Conservation (phyloP, 192 early-diverging fungal species). For the Gaertneriomyces sp. region DNA sequence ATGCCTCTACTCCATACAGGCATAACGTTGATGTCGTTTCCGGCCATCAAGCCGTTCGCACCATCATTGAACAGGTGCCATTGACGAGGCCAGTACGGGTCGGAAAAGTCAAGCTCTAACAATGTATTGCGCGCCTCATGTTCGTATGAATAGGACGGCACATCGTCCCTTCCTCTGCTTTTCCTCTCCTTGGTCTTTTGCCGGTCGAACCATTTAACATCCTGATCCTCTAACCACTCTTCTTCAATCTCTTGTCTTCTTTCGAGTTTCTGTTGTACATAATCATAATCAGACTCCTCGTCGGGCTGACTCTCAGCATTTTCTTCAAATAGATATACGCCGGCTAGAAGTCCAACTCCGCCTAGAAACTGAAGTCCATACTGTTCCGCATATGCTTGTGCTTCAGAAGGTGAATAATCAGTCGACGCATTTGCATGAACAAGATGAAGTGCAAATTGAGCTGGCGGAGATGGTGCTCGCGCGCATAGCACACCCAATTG, state of each 20-base stretch:
- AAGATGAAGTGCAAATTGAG: too few relatives aligned
- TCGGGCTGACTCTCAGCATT: slow-evolving; percentile 36
- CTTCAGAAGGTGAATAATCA: slow-evolving; percentile 6
- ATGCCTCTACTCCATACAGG: slow-evolving; percentile 80
- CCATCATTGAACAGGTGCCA: slow-evolving; percentile 68
- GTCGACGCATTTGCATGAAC: background rate
- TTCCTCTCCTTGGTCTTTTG: slow-evolving; percentile 38
- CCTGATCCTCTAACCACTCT: slow-evolving; percentile 17
- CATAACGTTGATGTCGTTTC: slow-evolving; percentile 92
- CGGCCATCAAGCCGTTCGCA: slow-evolving; percentile 31
- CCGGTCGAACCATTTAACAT: slow-evolving; percentile 26
- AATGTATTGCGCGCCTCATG: too few relatives aligned
- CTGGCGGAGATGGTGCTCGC: too few relatives aligned
- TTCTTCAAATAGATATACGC: slow-evolving; percentile 36
- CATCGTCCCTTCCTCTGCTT: slow-evolving; percentile 34
- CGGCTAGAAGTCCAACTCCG: slow-evolving; percentile 34
- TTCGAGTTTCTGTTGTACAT: slow-evolving; percentile 2
- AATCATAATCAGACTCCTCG: background rate
- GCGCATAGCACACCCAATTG: too few relatives aligned
- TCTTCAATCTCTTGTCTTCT: slow-evolving; percentile 16
- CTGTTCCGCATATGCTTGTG: slow-evolving; percentile 11
- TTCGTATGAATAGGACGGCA: background rate
- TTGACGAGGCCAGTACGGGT: slow-evolving; percentile 68
- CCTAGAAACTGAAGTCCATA: slow-evolving; percentile 33
- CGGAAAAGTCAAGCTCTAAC: slow-evolving; percentile 28